phyloP scores from a whole-genome alignment of 2,329 filamentous ascomycete species.

The Fusarium metavorans region DNA sequence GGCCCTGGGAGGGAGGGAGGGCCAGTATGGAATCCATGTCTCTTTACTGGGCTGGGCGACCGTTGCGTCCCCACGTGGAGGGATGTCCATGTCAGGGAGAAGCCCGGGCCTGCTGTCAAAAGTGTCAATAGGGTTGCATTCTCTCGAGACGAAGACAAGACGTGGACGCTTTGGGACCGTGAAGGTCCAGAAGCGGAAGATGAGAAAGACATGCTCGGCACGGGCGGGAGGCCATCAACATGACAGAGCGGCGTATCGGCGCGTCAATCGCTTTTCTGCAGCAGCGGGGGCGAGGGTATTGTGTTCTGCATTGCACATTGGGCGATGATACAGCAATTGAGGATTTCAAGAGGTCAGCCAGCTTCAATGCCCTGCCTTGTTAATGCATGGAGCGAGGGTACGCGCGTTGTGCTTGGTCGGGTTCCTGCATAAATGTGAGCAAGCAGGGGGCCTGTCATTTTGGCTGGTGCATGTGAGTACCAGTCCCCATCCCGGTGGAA shows the following conservation, averaged over 20 bases:
- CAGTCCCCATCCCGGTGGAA: slow-evolving; percentile 13
- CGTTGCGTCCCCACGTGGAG: slow-evolving; percentile 31
- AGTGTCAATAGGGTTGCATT: slow-evolving; percentile 23
- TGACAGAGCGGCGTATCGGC: not conserved
- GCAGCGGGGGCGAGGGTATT: not conserved
- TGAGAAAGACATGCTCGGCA: not conserved
- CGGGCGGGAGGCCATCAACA: not conserved
- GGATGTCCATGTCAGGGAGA: slow-evolving; percentile 5
- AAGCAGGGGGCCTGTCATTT: slow-evolving; percentile 34
- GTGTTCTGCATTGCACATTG: slow-evolving; percentile 2
- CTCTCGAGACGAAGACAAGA: not conserved
- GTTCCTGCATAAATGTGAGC: slow-evolving; percentile 44
- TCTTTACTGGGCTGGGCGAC: slow-evolving; percentile 2
- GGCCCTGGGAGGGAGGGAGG: slow-evolving; percentile 2
- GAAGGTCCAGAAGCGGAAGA: not conserved
- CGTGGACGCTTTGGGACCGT: not conserved
- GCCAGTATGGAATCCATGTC: slow-evolving; percentile 17
- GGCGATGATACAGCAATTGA: slow-evolving; percentile 5
- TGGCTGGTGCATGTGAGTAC: slow-evolving; percentile 13
- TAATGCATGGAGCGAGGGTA: not conserved
- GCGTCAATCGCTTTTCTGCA: slow-evolving; percentile 16
- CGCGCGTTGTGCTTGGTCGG: slow-evolving; percentile 29
- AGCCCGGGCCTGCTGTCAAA: slow-evolving; percentile 29
- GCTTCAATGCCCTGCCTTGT: slow-evolving; percentile 6
- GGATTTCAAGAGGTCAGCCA: not conserved